Base-by-base conservation (phyloP, 1,284 basidiomycete species). In the Termitomyces sp. region DNA sequence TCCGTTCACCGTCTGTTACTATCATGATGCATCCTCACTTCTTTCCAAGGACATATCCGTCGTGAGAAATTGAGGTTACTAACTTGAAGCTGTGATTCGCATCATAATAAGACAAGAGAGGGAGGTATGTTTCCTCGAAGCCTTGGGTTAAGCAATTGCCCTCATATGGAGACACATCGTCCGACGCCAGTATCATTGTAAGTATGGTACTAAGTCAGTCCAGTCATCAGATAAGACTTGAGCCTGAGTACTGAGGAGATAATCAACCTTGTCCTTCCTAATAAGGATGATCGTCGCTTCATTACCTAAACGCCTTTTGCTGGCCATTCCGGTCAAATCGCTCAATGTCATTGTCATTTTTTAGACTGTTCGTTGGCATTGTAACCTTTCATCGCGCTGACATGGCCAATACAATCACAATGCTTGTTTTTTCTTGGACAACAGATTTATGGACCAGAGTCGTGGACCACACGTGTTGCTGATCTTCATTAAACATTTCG, bases 391-490 rank as follows among this genome's bases (percentile, higher is more conserved):
- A 13, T 52, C 13, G n/a, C 24, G 26, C 17, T 28, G 33, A 44
- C 33, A 52, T 28, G 50, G n/a, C 12, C 13, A 24, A 6, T 28
- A 50, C 39, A 50, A 50, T 40, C 21, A 3, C 13, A 19, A 33
- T 50, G 17, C 21, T 42, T 41, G 12, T 39, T 31, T 19, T n/a
- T 13, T 12, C 5, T 12, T 2, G 21, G 6, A 31, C 19, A 41
- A 41, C 28, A n/a, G 13, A 41, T 50, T 12, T 17, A 6, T 1
- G 13, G 21, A 26, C 7, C 49, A 33, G 33, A 33, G 33, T 24
- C 44, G 38, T 47, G 52, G 24, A n/a, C 15, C 28, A 47, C 52
- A 53, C 52, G 52, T 52, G 51, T 44, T 31, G 12, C 21, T 42
- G 28, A 51, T 28, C 13, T 34, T 34, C 19, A 21, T 34, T 24